Conservation (phyloP, 345 rosid species). For the Gossypium thurberi region DNA sequence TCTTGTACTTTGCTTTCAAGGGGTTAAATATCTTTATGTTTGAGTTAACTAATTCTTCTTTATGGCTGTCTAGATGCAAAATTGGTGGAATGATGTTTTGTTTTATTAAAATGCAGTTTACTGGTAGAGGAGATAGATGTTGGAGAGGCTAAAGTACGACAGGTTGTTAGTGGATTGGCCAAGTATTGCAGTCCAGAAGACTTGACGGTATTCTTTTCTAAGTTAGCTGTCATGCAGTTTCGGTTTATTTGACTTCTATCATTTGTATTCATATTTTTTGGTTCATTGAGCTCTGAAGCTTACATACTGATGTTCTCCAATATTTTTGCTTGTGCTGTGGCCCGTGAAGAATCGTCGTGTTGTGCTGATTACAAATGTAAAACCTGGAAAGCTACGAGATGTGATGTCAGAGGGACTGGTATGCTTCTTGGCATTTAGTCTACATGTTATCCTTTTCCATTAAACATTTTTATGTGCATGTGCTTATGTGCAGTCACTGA, state of each 20-base stretch:
- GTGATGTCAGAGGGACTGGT: slow-evolving; percentile 95
- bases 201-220: slow-evolving; percentile 44
- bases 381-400: slow-evolving; percentile 96
- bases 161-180: slow-evolving; percentile 98
- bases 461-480: not conserved
- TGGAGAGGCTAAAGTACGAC: slow-evolving; percentile 80
- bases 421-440: slow-evolving; percentile 21
- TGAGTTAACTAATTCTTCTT: not conserved
- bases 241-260: not conserved
- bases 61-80: not conserved
- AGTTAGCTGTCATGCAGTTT: not conserved
- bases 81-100: slow-evolving; percentile 4
- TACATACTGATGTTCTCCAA: slow-evolving; percentile 14
- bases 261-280: not conserved
- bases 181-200: slow-evolving; percentile 78
- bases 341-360: slow-evolving; percentile 63
- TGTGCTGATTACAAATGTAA: slow-evolving; percentile 85
- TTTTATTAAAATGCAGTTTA: slow-evolving; percentile 47
- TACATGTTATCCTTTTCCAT: not conserved
- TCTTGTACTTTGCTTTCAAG: not conserved
- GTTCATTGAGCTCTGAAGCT: slow-evolving; percentile 15
- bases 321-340: slow-evolving; percentile 16
- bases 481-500: not conserved
- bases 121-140: slow-evolving; percentile 96
- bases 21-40: not conserved